Percentiles rank a stretch among this genome's conserved stretches.
These are phyloP conservation scores for Saccharomycopsis fodiens DNA, from an alignment of 805 yeast species.

Conservation along the genomic window DNA sequence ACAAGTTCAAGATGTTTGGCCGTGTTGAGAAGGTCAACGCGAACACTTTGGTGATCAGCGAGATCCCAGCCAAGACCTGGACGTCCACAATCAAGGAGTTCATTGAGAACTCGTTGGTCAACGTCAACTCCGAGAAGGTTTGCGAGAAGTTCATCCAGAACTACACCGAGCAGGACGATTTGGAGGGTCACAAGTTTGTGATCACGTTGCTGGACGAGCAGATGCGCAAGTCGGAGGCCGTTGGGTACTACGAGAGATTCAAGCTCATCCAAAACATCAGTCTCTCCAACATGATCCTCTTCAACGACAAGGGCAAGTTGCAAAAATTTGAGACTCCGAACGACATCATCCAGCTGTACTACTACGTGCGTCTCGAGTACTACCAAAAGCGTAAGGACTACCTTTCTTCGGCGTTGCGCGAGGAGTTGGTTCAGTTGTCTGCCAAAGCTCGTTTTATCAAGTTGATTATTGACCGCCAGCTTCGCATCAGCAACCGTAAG, in stretches of 20 bases:
- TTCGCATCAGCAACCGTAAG: constrained; percentile 69
- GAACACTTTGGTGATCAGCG: constrained; percentile 79
- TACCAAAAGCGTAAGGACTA: constrained; percentile 88
- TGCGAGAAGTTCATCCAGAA: constrained; percentile 19
- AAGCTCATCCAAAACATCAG: constrained; percentile 62
- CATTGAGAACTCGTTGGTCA: constrained; percentile 28
- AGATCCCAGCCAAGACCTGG: constrained; percentile 90
- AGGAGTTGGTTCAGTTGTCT: constrained; percentile 65
- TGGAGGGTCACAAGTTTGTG: constrained; percentile 64
- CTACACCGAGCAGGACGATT: constrained; percentile 69
- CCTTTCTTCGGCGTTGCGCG: constrained; percentile 58
- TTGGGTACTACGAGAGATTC: constrained; percentile 81
- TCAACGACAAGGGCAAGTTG: constrained; percentile 83
- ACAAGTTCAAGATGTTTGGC: constrained; percentile 72
- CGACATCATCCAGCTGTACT: constrained; percentile 79
- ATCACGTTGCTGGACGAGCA: constrained; percentile 70
- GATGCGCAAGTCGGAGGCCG: constrained; percentile 67
- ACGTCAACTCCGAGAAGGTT: constrained; percentile 63
- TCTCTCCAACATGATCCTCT: constrained; percentile 89
- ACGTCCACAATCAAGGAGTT: constrained; percentile 84
- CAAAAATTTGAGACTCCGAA: constrained; percentile 69
- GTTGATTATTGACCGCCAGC: constrained; percentile 70
- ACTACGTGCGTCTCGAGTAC: constrained; percentile 75
- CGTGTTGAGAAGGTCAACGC: constrained; percentile 73
- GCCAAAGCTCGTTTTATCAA: constrained; percentile 89